These are phyloP conservation scores for Misopates orontium DNA, from an alignment of 257 asterid genomes.

Conservation along the genomic window DNA sequence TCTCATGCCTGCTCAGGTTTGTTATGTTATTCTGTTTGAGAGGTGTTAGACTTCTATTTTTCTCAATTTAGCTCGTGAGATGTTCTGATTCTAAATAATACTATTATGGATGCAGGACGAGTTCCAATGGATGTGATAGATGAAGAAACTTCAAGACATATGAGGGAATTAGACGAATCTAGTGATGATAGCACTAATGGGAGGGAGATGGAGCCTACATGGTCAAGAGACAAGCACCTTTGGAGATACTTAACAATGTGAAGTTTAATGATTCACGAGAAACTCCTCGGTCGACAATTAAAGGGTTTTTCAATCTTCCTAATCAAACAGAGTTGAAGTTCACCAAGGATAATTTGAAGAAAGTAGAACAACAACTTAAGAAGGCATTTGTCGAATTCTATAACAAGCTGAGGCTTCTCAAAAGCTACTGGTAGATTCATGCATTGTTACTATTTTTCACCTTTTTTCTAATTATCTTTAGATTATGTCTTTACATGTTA, in stretches of 20 bases:
- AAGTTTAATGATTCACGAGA: slow-evolving; percentile 35
- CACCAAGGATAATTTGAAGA: slow-evolving; percentile 46
- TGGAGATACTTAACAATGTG: slow-evolving; percentile 41
- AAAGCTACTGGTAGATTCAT: slow-evolving; percentile 46
- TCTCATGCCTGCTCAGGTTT: too few relatives aligned
- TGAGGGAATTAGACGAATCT: slow-evolving; percentile 15
- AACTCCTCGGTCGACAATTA: slow-evolving; percentile 48
- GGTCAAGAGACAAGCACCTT: slow-evolving; percentile 32
- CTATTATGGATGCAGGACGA: slow-evolving; percentile 29
- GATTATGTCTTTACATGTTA: not conserved
- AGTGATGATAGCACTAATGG: slow-evolving; percentile 12
- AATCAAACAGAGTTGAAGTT: slow-evolving; percentile 42
- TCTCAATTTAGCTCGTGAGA: not conserved
- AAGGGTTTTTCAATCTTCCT: slow-evolving; percentile 37
- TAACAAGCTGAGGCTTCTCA: slow-evolving; percentile 46
- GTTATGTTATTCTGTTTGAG: too few relatives aligned
- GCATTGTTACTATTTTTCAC: not conserved
- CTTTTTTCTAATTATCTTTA: not conserved
- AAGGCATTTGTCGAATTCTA: slow-evolving; percentile 52
- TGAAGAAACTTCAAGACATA: slow-evolving; percentile 29
- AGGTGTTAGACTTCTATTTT: not conserved
- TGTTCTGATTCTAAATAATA: not conserved
- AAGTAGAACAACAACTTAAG: slow-evolving; percentile 45
- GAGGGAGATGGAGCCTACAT: slow-evolving; percentile 19
- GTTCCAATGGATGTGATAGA: slow-evolving; percentile 36